These are phyloP conservation scores for Arxiozyma heterogenica DNA, from an alignment of 1,139 yeast species.

Conservation along the genomic window DNA sequence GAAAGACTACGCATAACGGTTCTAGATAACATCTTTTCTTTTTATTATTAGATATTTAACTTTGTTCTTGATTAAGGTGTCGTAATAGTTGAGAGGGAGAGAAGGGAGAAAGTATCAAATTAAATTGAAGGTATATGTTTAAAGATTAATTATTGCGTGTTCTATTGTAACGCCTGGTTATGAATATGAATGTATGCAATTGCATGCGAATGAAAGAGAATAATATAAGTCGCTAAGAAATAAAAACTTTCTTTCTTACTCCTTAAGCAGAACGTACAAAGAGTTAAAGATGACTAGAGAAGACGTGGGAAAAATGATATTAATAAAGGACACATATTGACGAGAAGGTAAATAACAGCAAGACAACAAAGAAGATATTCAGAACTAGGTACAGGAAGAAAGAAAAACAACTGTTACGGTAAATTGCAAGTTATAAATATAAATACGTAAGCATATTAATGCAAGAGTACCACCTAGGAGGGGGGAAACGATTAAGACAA, in stretches of 20 bases:
- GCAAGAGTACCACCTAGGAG: too few relatives aligned
- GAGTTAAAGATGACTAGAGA: too few relatives aligned
- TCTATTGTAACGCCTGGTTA: not conserved
- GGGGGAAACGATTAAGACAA: not conserved
- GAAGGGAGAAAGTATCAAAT: not conserved
- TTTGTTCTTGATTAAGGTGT: not conserved
- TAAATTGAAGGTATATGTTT: not conserved
- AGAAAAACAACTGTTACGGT: too few relatives aligned
- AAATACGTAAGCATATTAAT: too few relatives aligned
- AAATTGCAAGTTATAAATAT: too few relatives aligned
- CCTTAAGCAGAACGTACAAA: not conserved
- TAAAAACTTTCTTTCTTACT: not conserved
- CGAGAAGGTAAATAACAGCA: too few relatives aligned
- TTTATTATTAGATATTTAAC: not conserved
- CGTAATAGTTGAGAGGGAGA: too few relatives aligned
- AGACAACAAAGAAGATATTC: too few relatives aligned
- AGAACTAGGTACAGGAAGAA: too few relatives aligned
- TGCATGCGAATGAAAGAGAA: not conserved
- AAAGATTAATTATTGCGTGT: not conserved
- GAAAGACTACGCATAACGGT: not conserved
- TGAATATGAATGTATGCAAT: not conserved
- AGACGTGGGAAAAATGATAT: not conserved
- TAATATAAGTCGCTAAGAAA: too few relatives aligned
- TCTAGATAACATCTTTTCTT: constrained; percentile 3
- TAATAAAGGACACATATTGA: too few relatives aligned